Conservation (phyloP, 345 rosid genomes). For the Pistacia atlantica region DNA sequence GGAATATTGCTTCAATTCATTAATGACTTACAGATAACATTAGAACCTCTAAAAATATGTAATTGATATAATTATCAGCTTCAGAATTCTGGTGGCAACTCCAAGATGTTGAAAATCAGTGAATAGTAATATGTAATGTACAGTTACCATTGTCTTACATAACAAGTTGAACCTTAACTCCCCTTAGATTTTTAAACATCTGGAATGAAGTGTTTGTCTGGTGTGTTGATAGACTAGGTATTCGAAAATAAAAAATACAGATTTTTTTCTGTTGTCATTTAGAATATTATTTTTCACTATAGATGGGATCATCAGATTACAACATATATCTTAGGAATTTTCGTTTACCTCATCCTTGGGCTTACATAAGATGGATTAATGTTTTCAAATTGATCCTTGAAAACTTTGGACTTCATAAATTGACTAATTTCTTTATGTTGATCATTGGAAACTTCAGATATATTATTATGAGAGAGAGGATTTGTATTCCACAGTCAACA, state of each 20-base stretch:
- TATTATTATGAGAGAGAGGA: slow-evolving; percentile 1
- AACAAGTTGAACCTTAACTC: neutral
- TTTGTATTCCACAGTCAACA: neutral
- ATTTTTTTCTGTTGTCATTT: neutral
- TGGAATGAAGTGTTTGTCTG: neutral
- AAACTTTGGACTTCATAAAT: neutral
- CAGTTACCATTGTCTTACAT: neutral
- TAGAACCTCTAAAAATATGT: neutral
- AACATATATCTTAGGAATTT: neutral
- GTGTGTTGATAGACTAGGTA: neutral
- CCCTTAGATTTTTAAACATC: neutral
- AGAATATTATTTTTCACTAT: neutral
- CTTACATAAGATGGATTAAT: neutral
- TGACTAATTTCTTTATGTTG: neutral
- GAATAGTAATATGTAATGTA: slow-evolving; percentile 3
- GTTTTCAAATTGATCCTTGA: neutral
- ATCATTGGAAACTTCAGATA: neutral
- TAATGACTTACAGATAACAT: neutral
- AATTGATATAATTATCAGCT: slow-evolving; percentile 9
- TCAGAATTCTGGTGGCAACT: neutral
- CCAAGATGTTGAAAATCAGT: neutral
- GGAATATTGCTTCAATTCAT: neutral
- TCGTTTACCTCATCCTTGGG: neutral
- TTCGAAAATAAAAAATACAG: slow-evolving; percentile 1
- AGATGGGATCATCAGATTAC: neutral